A percentile compares a stretch with the other conserved stretches of the same genome.
Conservation (phyloP, 345 rosid genomes). For the Eucalyptus sp. region DNA sequence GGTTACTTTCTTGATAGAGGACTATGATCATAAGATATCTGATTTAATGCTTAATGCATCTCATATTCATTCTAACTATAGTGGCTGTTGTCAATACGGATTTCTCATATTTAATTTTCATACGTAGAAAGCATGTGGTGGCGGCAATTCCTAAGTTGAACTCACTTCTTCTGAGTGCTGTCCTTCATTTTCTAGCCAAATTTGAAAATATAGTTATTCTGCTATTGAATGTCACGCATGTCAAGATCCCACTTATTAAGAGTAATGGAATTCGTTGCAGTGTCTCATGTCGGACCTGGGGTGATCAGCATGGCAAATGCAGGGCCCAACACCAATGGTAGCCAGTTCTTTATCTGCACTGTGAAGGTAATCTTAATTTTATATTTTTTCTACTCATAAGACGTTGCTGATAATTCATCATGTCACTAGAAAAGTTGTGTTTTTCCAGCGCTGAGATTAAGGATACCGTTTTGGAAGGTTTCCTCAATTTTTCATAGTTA, state of each 20-base stretch:
- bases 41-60: neutral
- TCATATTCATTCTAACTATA: neutral
- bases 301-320: slow-evolving; percentile 98
- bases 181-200: neutral
- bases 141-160: neutral
- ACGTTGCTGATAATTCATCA: neutral
- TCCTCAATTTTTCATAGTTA: neutral
- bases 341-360: slow-evolving; percentile 97
- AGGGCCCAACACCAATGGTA: slow-evolving; percentile 98
- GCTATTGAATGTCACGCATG: neutral
- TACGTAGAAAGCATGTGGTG: neutral
- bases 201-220: neutral
- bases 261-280: slow-evolving; percentile 31
- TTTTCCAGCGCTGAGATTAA: neutral
- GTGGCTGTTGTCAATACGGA: neutral
- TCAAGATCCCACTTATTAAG: neutral
- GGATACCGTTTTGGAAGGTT: neutral
- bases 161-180: neutral
- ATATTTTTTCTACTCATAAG: neutral
- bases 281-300: slow-evolving; percentile 88
- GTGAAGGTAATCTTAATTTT: slow-evolving; percentile 50
- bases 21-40: neutral
- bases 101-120: neutral
- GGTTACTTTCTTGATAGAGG: neutral
- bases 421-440: neutral